These are phyloP conservation scores for Gigaspora rosea DNA, from an alignment of 192 early-diverging fungal genomes.

Conservation along the genomic window DNA sequence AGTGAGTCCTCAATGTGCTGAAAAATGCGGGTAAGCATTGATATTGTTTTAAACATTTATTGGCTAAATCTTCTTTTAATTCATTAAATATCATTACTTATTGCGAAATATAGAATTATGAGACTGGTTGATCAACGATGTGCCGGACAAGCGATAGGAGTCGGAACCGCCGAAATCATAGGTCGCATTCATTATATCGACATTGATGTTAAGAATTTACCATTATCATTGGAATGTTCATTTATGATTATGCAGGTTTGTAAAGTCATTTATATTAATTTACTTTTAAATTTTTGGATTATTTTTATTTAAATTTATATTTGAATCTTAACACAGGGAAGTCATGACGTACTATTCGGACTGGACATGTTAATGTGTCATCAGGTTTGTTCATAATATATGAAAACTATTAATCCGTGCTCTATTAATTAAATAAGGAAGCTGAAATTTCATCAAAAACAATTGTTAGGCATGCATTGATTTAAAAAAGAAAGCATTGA, in stretches of 20 bases:
- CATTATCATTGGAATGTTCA: slow-evolving; percentile 78
- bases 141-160: slow-evolving; percentile 87
- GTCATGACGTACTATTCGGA: slow-evolving; percentile 91
- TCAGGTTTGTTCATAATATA: slow-evolving; percentile 52
- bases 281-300: too few relatives aligned
- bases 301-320: too few relatives aligned
- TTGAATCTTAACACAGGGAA: too few relatives aligned
- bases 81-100: not conserved
- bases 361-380: slow-evolving; percentile 95
- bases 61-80: too few relatives aligned
- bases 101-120: slow-evolving; percentile 78
- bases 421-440: too few relatives aligned
- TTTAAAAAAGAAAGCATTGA: slow-evolving; percentile 75
- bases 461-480: slow-evolving; percentile 80
- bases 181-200: slow-evolving; percentile 90
- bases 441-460: too few relatives aligned
- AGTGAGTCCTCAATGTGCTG: slow-evolving; percentile 30
- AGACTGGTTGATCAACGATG: slow-evolving; percentile 87
- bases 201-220: slow-evolving; percentile 77
- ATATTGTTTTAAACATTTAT: not conserved
- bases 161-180: slow-evolving; percentile 94
- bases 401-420: too few relatives aligned
- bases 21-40: slow-evolving; percentile 26
- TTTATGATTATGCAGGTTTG: slow-evolving; percentile 88
- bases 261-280: slow-evolving; percentile 12